phyloP scores from a whole-genome alignment of 345 rosid genomes.

The Lagerstroemia speciosa region DNA sequence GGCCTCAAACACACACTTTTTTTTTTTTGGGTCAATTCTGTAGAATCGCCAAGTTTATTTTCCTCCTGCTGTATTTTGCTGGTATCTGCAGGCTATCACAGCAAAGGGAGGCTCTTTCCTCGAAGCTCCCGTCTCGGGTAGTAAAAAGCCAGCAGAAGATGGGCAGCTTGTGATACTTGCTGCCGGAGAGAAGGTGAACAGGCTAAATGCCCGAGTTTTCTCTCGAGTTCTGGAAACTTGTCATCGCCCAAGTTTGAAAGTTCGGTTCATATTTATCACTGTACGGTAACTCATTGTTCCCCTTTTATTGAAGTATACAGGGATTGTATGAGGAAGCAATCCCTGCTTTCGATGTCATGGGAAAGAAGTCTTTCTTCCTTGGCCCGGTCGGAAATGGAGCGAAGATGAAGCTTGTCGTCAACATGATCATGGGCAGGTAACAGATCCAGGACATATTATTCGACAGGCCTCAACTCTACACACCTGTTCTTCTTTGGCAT shows the following conservation, averaged over 20 bases:
- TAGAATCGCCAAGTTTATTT: not conserved
- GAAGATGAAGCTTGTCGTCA: slow-evolving; percentile 88
- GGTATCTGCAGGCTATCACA: slow-evolving; percentile 48
- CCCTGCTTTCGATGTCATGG: slow-evolving; percentile 76
- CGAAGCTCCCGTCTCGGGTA: slow-evolving; percentile 96
- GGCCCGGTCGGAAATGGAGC: slow-evolving; percentile 94
- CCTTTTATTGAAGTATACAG: slow-evolving; percentile 20
- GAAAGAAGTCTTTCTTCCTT: slow-evolving; percentile 81
- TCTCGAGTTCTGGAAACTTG: not conserved
- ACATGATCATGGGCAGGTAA: slow-evolving; percentile 99
- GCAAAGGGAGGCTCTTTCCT: slow-evolving; percentile 72
- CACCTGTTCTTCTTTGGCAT: not conserved
- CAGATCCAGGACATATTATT: not conserved
- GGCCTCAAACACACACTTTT: not conserved
- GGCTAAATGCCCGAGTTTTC: not conserved
- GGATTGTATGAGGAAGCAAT: slow-evolving; percentile 60
- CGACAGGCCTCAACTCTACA: not conserved
- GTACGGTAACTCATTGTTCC: not conserved
- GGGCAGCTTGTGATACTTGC: slow-evolving; percentile 88
- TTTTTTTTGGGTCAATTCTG: not conserved
- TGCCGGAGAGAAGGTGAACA: slow-evolving; percentile 97
- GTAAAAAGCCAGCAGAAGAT: slow-evolving; percentile 96
- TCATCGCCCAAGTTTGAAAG: not conserved
- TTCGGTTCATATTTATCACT: no score
- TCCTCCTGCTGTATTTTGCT: slow-evolving; percentile 4